Evolutionary conservation across 225 moss, liverwort and hornwort species (phyloP), one percentile per base, ranked within the genome.

Genomic region (Marchantia polymorpha): DNA sequence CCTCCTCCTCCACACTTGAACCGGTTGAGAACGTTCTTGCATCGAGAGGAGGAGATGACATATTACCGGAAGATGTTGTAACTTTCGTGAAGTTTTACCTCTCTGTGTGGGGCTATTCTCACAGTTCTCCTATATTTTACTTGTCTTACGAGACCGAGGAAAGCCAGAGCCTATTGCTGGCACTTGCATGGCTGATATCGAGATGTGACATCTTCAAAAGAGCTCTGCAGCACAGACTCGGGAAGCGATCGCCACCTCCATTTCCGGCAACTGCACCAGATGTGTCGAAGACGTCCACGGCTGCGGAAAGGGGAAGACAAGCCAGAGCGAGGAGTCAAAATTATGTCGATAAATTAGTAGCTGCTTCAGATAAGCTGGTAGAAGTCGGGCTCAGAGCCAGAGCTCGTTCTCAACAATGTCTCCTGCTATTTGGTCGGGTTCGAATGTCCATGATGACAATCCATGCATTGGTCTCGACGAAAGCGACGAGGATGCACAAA

Each of bases 101-200:
- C 63, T 91, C 89, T 7, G 39, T 94, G 5, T 94, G 92, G 92
- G 91, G 92, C 39, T 94, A 90, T 81, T 86, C 91, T 52, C 60
- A 86, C 13, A 86, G 79, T 68, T 92, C 92, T 30, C 88, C 89
- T 0, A 74, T 94, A 31, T 92, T 92, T 52, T 59, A 8, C 19
- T 29, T 89, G 22, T 75, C 74, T 19, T 69, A 69, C 10, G 77
- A 79, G 19, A 84, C 77, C 3, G 74, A 61, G 16, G 81, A 87
- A 61, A 92, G 86, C 73, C 86, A 89, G 68, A 88, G 86, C 12
- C 83, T 91, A 19, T 80, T 94, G 82, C 77, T 92, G 31, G 89
- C 92, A 0, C 59, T 91, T 16, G 91, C 88, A 75, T 94, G 94
- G 94, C 64, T 91, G 61, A 84, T 91, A 52, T 90, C 86, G 61